A percentile compares a stretch with the other conserved stretches of the same genome.
Conservation (phyloP, 78 protist genomes). For the Tieghemostelium lacteum region DNA sequence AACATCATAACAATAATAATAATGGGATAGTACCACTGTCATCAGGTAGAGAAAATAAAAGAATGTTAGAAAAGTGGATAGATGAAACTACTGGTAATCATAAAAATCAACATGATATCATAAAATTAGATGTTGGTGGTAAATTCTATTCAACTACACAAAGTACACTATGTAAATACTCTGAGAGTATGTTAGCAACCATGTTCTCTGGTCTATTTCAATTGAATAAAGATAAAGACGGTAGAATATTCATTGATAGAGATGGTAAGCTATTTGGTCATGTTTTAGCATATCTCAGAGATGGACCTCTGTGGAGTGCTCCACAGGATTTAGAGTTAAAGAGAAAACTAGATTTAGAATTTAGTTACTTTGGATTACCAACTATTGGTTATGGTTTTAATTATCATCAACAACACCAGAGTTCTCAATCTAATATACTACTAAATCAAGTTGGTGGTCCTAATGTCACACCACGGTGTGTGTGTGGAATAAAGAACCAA, state of each 20-base stretch:
- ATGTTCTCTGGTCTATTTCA: conserved; percentile 70
- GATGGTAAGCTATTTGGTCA: conserved; percentile 63
- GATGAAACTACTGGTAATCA: neutral
- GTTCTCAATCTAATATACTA: neutral
- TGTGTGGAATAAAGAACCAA: conserved; percentile 19
- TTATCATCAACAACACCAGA: neutral
- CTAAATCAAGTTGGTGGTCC: too few species aligned
- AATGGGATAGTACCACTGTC: too few species aligned
- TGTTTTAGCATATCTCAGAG: conserved; percentile 58
- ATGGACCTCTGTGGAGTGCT: conserved; percentile 58
- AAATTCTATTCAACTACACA: conserved; percentile 54
- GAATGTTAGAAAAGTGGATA: too few species aligned
- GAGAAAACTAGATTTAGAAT: conserved; percentile 41
- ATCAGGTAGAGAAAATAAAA: too few species aligned
- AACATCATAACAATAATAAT: too few species aligned
- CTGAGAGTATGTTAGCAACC: conserved; percentile 54
- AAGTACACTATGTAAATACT: conserved; percentile 28
- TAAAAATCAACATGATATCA: neutral
- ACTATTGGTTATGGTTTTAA: neutral
- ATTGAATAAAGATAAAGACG: conserved; percentile 66
- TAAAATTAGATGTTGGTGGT: conserved; percentile 83
- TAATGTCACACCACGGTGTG: conserved; percentile 58
- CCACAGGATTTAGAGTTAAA: conserved; percentile 27
- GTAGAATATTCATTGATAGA: conserved; percentile 71
- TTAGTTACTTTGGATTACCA: conserved; percentile 61